Percentiles rank a stretch among this genome's conserved stretches.
These are phyloP conservation scores for Vanderwaltozyma tropicalis DNA, from an alignment of 805 yeast species.

Conservation along the genomic window DNA sequence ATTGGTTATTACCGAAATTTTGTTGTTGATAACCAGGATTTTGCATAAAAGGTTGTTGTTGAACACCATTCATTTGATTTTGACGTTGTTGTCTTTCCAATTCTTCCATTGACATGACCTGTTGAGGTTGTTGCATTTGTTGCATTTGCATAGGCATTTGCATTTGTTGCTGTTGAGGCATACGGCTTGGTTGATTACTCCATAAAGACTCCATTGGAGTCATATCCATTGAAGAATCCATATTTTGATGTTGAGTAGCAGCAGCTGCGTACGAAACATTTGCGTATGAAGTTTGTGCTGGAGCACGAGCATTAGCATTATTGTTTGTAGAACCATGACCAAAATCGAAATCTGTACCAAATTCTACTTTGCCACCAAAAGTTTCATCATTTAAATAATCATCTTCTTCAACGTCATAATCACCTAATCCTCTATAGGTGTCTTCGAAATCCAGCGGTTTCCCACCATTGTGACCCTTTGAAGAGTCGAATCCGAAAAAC, in stretches of 20 bases:
- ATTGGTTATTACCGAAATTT: slow-evolving; percentile 8
- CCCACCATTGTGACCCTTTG: slow-evolving; percentile 7
- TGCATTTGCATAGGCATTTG: slow-evolving; percentile 1
- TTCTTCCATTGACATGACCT: slow-evolving; percentile 66
- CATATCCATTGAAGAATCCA: slow-evolving; percentile 28
- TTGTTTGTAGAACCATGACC: slow-evolving; percentile 13
- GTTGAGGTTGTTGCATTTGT: slow-evolving; percentile 8
- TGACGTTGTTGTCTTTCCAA: slow-evolving; percentile 52
- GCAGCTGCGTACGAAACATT: slow-evolving; percentile 21
- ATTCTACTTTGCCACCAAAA: slow-evolving; percentile 23
- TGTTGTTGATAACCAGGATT: slow-evolving; percentile 25
- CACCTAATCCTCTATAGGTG: slow-evolving; percentile 71
- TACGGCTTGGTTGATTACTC: slow-evolving; percentile 26
- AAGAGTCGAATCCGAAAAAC: slow-evolving; percentile 28
- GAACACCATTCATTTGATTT: slow-evolving; percentile 19
- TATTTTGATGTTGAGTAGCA: slow-evolving; percentile 11
- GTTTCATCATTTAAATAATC: slow-evolving; percentile 35
- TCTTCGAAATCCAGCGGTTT: slow-evolving; percentile 66
- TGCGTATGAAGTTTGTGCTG: too few species aligned
- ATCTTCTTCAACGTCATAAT: slow-evolving; percentile 61
- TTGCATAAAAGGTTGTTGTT: slow-evolving; percentile 14
- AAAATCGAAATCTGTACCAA: slow-evolving; percentile 30
- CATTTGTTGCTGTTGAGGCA: slow-evolving; percentile 1
- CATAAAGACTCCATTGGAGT: slow-evolving; percentile 68
- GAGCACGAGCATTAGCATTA: too few species aligned